Evolutionary conservation across 805 yeast species (phyloP), one percentile per base, ranked within the genome.

Genomic region (Cyberlindnera bimundalis): DNA sequence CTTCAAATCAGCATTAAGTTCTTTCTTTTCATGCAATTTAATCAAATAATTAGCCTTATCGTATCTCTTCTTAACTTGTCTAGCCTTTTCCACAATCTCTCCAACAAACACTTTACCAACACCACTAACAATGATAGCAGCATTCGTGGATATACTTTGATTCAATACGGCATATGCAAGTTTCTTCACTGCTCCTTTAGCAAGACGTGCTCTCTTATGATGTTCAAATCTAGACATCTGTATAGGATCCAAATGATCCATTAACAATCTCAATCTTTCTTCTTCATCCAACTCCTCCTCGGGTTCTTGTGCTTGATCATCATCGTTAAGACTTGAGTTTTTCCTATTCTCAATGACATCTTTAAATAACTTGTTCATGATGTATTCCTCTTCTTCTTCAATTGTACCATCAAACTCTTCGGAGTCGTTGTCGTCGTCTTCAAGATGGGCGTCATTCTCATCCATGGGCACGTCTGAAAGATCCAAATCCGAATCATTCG

Each of bases 221-320:
- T 84, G 84, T 59, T 89, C 96, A 61, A 88, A 91, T 37, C 96
- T 65, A 42, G 81, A 80, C 80, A 85, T 81, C 58, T 91, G 97
- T 21, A 80, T 85, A n/a, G 76, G 76, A 48, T 84, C 83, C 59
- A 91, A 76, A 48, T 80, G 78, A 16, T 86, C 77, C 43, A 89
- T 74, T 47, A 90, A 67, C 20, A 88, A 55, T 40, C 79, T 68
- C 40, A 77, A 71, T 42, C 73, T 68, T 30, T 83, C 86, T 46
- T 79, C 82, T 39, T 77, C 71, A 17, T 60, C 66, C 39, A 66
- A 42, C 28, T 69, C 68, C 36, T 56, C 60, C 18, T 47, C 53
- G 3, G 61, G 60, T 26, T 51, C 58, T 3, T 55, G 49, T 19
- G 35, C 36, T 14, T 32, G 35, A 2, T 40, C 51, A 5, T 53